Evolutionary conservation across 768 basidiomycete species (phyloP).

Genomic region (Mycena latifolia): DNA sequence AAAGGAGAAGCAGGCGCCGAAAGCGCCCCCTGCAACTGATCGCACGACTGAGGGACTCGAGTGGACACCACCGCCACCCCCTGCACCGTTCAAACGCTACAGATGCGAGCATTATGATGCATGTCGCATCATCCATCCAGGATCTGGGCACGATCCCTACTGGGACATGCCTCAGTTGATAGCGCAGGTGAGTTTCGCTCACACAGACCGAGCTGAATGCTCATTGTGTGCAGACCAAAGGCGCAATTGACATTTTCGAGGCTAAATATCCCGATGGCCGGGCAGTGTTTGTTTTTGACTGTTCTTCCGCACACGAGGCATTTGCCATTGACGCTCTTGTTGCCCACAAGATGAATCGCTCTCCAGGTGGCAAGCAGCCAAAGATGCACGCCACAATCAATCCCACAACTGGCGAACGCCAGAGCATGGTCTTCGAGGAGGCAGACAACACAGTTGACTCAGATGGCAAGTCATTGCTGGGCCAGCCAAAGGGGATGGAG

Average conservation of each 20-base stretch:
- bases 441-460: slow-evolving; percentile 21
- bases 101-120: slow-evolving; percentile 25
- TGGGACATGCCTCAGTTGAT: slow-evolving; percentile 42
- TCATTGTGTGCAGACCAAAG: slow-evolving; percentile 11
- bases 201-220: not conserved
- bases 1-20: slow-evolving; percentile 8
- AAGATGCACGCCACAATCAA: slow-evolving; percentile 36
- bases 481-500: slow-evolving; percentile 39
- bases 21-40: slow-evolving; percentile 22
- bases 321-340: slow-evolving; percentile 42
- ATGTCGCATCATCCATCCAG: slow-evolving; percentile 40
- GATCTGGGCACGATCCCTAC: slow-evolving; percentile 38
- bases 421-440: slow-evolving; percentile 34
- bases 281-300: slow-evolving; percentile 41
- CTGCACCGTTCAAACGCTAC: slow-evolving; percentile 21
- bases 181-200: slow-evolving; percentile 30
- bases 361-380: slow-evolving; percentile 40
- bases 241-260: slow-evolving; percentile 36
- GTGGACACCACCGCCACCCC: slow-evolving; percentile 31
- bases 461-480: slow-evolving; percentile 26
- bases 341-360: slow-evolving; percentile 43
- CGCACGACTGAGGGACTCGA: slow-evolving; percentile 25
- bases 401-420: slow-evolving; percentile 28
- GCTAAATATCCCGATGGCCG: slow-evolving; percentile 35
- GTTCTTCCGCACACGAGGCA: slow-evolving; percentile 41